These are phyloP conservation scores for Mycosarcoma mackinlayi DNA, from an alignment of 1,284 basidiomycete genomes.

Conservation along the genomic window DNA sequence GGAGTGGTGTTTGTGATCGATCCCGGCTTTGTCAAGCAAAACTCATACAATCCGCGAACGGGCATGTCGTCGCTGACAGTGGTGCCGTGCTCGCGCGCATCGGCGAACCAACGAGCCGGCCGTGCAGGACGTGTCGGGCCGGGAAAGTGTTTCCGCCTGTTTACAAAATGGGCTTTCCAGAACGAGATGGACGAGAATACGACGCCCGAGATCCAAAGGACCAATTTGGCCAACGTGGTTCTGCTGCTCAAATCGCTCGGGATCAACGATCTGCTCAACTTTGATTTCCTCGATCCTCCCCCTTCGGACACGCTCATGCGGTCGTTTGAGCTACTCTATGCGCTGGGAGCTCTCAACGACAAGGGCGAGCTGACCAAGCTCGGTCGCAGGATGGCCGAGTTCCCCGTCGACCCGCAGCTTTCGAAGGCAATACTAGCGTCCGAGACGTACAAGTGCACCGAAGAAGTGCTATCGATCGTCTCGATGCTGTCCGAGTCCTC, in stretches of 20 bases:
- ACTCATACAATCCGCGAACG: constrained; percentile 67
- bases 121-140: constrained; percentile 96
- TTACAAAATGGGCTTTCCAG: constrained; percentile 76
- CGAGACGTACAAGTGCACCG: constrained; percentile 93
- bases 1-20: constrained; percentile 68
- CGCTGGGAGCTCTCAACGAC: constrained; percentile 94
- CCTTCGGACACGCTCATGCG: constrained; percentile 98
- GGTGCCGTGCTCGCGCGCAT: constrained; percentile 84
- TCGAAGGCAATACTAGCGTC: constrained; percentile 95
- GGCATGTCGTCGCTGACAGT: constrained; percentile 67
- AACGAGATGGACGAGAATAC: constrained; percentile 76
- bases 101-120: constrained; percentile 95
- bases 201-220: constrained; percentile 74
- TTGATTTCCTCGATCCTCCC: constrained; percentile 76
- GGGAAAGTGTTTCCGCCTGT: constrained; percentile 92
- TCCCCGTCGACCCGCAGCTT: constrained; percentile 97
- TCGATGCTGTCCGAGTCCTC: constrained; percentile 96
- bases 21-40: constrained; percentile 68
- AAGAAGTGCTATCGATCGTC: constrained; percentile 96
- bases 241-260: constrained; percentile 75
- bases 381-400: constrained; percentile 96
- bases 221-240: constrained; percentile 73
- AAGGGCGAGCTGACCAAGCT: constrained; percentile 94
- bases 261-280: constrained; percentile 75
- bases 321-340: constrained; percentile 91